Conservation (phyloP, 78 protist genomes). For the Polysphondylium violaceum region DNA sequence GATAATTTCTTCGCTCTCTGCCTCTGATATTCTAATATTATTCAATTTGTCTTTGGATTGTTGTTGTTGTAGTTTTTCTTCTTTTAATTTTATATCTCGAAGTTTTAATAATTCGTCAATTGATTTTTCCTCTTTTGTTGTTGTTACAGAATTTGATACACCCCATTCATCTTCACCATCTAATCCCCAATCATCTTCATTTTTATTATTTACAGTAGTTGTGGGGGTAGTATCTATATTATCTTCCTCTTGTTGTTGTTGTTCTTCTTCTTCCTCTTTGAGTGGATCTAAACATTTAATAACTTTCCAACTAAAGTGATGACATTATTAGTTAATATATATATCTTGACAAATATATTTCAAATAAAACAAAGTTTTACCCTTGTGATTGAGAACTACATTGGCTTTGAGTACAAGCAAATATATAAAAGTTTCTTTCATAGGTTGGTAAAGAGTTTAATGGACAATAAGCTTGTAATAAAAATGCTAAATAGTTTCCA, state of each 20-base stretch:
- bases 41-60: neutral
- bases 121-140: constrained; percentile 18
- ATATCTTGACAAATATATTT: neutral
- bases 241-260: neutral
- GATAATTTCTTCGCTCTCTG: constrained; percentile 9
- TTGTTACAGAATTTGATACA: neutral
- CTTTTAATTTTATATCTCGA: constrained; percentile 24
- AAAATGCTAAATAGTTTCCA: constrained; percentile 9
- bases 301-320: constrained; percentile 8
- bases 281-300: constrained; percentile 35
- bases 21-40: too few relatives aligned
- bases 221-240: neutral
- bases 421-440: constrained; percentile 66
- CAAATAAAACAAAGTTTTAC: neutral
- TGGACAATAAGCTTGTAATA: constrained; percentile 60
- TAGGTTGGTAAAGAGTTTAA: constrained; percentile 29
- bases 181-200: constrained; percentile 64
- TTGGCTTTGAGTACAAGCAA: constrained; percentile 26
- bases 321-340: neutral
- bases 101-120: constrained; percentile 37
- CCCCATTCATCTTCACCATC: constrained; percentile 65
- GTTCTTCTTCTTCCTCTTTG: constrained; percentile 47
- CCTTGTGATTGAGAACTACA: constrained; percentile 37
- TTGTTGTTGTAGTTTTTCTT: constrained; percentile 28
- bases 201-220: neutral